These are phyloP conservation scores for Vigna mungo DNA, from an alignment of 306 rosid genomes.

Conservation along the genomic window DNA sequence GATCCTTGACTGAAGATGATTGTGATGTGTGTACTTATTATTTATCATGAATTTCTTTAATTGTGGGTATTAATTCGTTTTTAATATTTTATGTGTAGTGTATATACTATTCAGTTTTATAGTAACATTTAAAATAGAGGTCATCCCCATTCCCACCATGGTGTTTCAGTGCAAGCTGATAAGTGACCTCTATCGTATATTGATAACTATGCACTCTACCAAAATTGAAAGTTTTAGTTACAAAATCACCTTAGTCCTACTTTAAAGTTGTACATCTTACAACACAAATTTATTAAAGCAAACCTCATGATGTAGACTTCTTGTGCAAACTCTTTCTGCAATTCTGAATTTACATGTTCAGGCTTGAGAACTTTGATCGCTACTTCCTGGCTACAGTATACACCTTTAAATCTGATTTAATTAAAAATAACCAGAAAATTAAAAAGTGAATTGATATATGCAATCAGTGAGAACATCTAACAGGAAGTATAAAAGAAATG, in stretches of 20 bases:
- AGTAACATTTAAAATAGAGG: not conserved
- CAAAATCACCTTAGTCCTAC: constrained; percentile 28
- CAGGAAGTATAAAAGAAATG: constrained; percentile 27
- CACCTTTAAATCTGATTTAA: constrained; percentile 83
- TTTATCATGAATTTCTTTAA: constrained; percentile 11
- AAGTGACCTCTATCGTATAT: not conserved
- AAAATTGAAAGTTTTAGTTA: constrained; percentile 18
- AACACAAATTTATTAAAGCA: constrained; percentile 37
- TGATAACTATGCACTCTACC: not conserved
- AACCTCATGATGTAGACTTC: constrained; percentile 98
- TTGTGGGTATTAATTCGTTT: not conserved
- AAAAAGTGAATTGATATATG: constrained; percentile 25
- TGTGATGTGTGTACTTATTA: not conserved
- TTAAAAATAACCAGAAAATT: constrained; percentile 37
- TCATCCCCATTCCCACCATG: not conserved
- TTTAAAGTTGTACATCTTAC: constrained; percentile 30
- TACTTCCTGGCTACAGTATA: constrained; percentile 91
- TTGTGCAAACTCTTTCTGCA: constrained; percentile 91
- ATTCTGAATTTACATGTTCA: constrained; percentile 78
- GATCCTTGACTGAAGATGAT: not conserved
- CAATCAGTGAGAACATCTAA: constrained; percentile 10
- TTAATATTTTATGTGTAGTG: not conserved
- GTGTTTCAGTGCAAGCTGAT: not conserved
- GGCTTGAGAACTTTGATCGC: constrained; percentile 96
- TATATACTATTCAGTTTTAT: not conserved